phyloP scores from a whole-genome alignment of 139 green algal genomes.

The Chlamydomonas incerta region DNA sequence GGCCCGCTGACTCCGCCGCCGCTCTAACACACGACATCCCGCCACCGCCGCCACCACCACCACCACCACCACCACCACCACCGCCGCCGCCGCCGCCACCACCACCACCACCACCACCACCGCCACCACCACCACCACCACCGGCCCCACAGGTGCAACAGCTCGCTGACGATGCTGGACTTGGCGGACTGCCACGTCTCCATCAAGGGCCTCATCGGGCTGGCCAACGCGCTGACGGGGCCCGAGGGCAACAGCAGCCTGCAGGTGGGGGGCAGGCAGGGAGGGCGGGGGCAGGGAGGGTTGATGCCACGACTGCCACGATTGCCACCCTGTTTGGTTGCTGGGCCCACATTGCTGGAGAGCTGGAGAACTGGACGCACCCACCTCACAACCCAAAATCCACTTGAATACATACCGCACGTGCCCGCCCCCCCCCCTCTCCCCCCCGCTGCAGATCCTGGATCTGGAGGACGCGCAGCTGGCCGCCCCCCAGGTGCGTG shows the following conservation, averaged over 20 bases:
- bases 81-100: not conserved
- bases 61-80: not conserved
- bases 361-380: too few relatives aligned
- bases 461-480: constrained; percentile 50
- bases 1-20: too few relatives aligned
- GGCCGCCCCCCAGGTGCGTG: not conserved
- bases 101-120: too few relatives aligned
- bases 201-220: constrained; percentile 54
- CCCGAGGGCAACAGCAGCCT: constrained; percentile 20
- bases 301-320: too few relatives aligned
- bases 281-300: too few relatives aligned
- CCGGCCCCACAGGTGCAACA: constrained; percentile 39
- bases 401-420: too few relatives aligned
- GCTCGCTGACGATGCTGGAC: constrained; percentile 51
- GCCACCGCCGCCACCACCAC: too few relatives aligned
- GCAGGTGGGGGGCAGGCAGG: too few relatives aligned
- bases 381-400: too few relatives aligned
- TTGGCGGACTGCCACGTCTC: constrained; percentile 53
- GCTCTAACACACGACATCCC: too few relatives aligned
- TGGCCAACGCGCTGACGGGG: constrained; percentile 46
- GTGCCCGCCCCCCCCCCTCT: not conserved
- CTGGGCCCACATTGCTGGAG: too few relatives aligned
- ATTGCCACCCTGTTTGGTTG: too few relatives aligned
- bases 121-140: not conserved
- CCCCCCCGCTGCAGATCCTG: constrained; percentile 23